These are phyloP conservation scores for Citrus unshiu DNA, from an alignment of 345 rosid species.

Conservation along the genomic window DNA sequence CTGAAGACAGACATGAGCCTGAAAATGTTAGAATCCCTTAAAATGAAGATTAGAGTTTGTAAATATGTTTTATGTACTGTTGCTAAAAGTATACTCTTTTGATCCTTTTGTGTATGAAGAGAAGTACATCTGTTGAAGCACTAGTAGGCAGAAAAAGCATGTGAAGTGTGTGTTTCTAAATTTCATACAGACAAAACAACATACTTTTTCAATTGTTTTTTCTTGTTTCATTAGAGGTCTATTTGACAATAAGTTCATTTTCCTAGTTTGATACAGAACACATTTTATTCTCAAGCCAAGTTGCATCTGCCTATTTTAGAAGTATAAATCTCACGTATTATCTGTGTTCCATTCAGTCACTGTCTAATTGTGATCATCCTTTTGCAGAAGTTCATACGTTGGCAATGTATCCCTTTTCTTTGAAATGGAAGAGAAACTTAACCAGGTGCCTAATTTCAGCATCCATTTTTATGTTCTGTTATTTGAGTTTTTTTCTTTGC, in stretches of 20 bases:
- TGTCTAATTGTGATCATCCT: background rate
- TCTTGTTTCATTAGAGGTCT: background rate
- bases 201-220: background rate
- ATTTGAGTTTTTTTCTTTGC: background rate
- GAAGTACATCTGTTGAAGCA: background rate
- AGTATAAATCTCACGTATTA: background rate
- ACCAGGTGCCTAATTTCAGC: conserved; percentile 40
- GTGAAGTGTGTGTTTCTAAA: background rate
- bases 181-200: background rate
- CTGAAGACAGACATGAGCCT: background rate
- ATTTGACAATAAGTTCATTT: background rate
- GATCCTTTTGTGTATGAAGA: background rate
- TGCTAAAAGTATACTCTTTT: background rate
- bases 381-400: conserved; percentile 76
- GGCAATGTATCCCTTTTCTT: conserved; percentile 66
- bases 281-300: background rate
- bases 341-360: background rate
- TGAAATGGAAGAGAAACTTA: conserved; percentile 73
- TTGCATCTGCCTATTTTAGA: background rate
- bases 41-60: background rate
- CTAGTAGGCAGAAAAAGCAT: background rate
- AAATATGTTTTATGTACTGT: background rate
- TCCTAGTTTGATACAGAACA: background rate
- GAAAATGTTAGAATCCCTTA: background rate
- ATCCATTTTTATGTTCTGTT: conserved; percentile 3